Base-by-base conservation (phyloP, 306 rosid genomes). In the Cyamopsis tetragonoloba region DNA sequence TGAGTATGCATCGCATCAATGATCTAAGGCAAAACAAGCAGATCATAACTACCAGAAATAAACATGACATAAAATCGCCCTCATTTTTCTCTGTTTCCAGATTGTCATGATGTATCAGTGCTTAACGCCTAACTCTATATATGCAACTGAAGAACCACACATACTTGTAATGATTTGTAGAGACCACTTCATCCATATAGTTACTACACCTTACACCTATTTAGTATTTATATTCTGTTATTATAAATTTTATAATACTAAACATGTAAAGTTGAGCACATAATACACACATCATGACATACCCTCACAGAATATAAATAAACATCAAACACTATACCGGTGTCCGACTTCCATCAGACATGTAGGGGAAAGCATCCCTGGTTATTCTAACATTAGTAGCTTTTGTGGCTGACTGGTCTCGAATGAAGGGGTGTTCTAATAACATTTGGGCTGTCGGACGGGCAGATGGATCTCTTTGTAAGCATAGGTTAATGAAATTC, bases 271-370 rank as follows among this genome's bases (percentile, higher is more conserved):
- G 34, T 34, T 50, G 35, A 13, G 35, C 64, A n/a, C 46, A 38
- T 50, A 38, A 47, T 27, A 19, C 9, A 50, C 3, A 53, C 26
- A 62, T 55, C 42, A 54, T 6, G 46, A 47, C 20, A 35, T 30
- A 41, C 37, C 9, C 62, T 24, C 46, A 62, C 30, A 56, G 37
- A 55, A 27, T 72, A 57, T 39, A 41, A 58, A 70, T 23, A 42
- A 44, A 44, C 13, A 41, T 61, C 15, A 34, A 7, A 76, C 68
- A 71, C 79, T 56, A 64, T 93, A 93, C 99, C 82, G 95, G 96
- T 0, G 97, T 93, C 71, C 89, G 91, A 85, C 87, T 86, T 80
- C 99, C 99, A 49, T 90, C 96, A 64, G 54, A 83, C 51, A 81
- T 76, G 62, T 26, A 80, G 18, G 88, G 96, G 62, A 92, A 89